phyloP scores from a whole-genome alignment of 805 yeast species.

The Candida andamanensis region DNA sequence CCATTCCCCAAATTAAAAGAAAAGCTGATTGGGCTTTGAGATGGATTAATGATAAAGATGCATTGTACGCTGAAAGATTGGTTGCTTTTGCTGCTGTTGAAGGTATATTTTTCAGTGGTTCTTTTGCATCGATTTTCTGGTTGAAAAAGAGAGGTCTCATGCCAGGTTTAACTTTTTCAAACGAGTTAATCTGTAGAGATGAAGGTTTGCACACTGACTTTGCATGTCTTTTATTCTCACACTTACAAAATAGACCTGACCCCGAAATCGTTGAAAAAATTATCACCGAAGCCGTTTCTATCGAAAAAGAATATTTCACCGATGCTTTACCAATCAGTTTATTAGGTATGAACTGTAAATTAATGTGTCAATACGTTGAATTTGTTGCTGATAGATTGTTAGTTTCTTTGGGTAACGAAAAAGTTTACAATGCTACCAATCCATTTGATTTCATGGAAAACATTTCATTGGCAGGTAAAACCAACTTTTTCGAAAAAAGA shows the following conservation, averaged over 20 bases:
- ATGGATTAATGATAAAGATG: constrained; percentile 88
- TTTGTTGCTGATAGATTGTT: constrained; percentile 95
- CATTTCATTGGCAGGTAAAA: constrained; percentile 96
- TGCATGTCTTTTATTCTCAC: constrained; percentile 92
- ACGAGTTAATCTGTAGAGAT: constrained; percentile 95
- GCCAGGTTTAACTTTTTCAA: constrained; percentile 98
- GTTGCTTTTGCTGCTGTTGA: constrained; percentile 99
- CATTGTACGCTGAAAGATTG: constrained; percentile 90
- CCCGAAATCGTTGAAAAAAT: constrained; percentile 73
- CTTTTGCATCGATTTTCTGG: constrained; percentile 98
- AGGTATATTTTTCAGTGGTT: constrained; percentile 97
- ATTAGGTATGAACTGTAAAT: constrained; percentile 88
- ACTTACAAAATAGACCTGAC: constrained; percentile 84
- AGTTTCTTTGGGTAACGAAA: constrained; percentile 85
- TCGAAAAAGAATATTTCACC: constrained; percentile 90
- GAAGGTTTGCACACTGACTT: constrained; percentile 99
- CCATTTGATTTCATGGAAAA: constrained; percentile 99
- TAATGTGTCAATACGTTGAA: constrained; percentile 98
- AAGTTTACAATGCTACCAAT: constrained; percentile 79
- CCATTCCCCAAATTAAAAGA: constrained; percentile 92
- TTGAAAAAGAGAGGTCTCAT: constrained; percentile 96
- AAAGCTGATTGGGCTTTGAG: constrained; percentile 99
- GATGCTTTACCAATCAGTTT: constrained; percentile 92
- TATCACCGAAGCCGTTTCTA: constrained; percentile 90
- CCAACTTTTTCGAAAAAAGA: constrained; percentile 98